Conservation (phyloP, 108 stramenopile genomes). For the Nitzschia sp. region DNA sequence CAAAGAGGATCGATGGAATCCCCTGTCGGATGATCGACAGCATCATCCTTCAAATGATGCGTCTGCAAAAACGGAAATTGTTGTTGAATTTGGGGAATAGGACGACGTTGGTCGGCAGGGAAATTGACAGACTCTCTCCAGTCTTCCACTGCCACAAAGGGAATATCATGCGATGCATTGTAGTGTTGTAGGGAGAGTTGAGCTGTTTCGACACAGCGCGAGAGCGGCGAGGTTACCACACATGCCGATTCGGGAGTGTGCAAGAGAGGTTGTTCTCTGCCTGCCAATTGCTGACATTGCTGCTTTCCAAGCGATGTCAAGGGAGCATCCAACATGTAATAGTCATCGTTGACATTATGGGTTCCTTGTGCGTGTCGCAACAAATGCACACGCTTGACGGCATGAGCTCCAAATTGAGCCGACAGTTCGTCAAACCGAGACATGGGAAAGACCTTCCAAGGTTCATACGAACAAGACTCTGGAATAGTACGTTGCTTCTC, state of each 20-base stretch:
- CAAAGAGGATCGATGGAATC: constrained; percentile 35
- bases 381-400: constrained; percentile 51
- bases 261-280: constrained; percentile 2
- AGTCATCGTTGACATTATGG: constrained; percentile 61
- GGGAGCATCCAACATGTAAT: constrained; percentile 51
- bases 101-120: constrained; percentile 61
- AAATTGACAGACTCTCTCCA: constrained; percentile 73
- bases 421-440: constrained; percentile 17
- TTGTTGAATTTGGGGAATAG: constrained; percentile 36
- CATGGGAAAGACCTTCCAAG: constrained; percentile 32
- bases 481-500: too few relatives aligned
- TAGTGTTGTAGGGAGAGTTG: constrained; percentile 35
- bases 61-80: constrained; percentile 43
- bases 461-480: neutral
- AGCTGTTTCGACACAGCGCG: constrained; percentile 67
- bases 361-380: constrained; percentile 70
- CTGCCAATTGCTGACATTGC: constrained; percentile 42
- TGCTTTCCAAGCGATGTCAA: constrained; percentile 38
- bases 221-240: constrained; percentile 60
- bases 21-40: neutral
- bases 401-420: constrained; percentile 6
- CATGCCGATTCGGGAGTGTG: constrained; percentile 28
- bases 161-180: constrained; percentile 3
- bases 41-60: neutral
- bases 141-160: constrained; percentile 52